These are phyloP conservation scores for Yueomyces sp. DNA, from an alignment of 1,139 yeast genomes.

Conservation along the genomic window DNA sequence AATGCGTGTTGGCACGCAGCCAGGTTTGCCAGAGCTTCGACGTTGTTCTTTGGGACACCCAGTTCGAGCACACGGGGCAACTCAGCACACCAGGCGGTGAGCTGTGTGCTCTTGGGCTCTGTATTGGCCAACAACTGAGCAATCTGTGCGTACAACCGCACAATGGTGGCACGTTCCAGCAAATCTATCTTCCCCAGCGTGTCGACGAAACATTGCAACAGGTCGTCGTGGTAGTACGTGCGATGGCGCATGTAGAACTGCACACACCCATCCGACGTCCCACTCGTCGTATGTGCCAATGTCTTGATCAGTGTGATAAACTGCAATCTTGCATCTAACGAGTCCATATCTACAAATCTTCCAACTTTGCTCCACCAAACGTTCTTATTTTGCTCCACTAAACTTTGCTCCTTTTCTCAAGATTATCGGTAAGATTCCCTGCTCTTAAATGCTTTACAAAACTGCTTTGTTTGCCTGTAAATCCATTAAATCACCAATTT, in stretches of 20 bases:
- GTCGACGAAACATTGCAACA: conserved; percentile 22
- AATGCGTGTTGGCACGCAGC: background rate
- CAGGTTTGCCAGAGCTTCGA: background rate
- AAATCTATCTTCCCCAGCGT: conserved; percentile 19
- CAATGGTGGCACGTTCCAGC: conserved; percentile 18
- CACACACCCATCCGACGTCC: conserved; percentile 13
- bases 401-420: no score
- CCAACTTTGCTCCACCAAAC: no score
- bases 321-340: conserved; percentile 23
- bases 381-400: no score
- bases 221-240: conserved; percentile 22
- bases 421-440: no score
- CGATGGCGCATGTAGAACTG: conserved; percentile 20
- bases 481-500: no score
- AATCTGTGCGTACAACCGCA: conserved; percentile 1
- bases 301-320: conserved; percentile 10
- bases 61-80: background rate
- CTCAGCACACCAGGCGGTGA: background rate
- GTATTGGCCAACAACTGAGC: background rate
- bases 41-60: background rate
- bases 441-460: no score
- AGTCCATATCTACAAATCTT: conserved; percentile 14
- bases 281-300: conserved; percentile 3
- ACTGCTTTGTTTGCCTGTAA: no score
- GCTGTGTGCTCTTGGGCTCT: background rate